These are phyloP conservation scores for Torrubiella hemipterigena DNA, from an alignment of 2,329 filamentous ascomycete species.

Conservation along the genomic window DNA sequence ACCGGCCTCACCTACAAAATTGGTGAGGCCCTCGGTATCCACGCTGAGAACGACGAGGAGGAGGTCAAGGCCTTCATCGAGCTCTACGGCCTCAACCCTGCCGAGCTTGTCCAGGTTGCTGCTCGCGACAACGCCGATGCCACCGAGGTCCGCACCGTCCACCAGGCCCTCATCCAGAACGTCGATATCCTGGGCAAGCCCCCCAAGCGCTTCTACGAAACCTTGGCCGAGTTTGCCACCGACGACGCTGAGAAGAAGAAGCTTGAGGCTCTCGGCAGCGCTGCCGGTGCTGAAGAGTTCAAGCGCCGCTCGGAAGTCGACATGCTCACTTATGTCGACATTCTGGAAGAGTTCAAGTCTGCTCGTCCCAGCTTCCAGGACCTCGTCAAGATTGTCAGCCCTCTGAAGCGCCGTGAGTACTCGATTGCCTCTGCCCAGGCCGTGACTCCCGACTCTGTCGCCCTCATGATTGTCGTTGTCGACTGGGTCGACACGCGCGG, in stretches of 20 bases:
- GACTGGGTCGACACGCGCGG: slow-evolving; percentile 86
- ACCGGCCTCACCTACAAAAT: slow-evolving; percentile 94
- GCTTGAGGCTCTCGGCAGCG: slow-evolving; percentile 62
- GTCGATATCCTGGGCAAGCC: slow-evolving; percentile 94
- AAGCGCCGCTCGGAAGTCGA: slow-evolving; percentile 87
- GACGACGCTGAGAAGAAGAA: slow-evolving; percentile 74
- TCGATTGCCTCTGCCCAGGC: slow-evolving; percentile 97
- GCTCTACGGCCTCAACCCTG: slow-evolving; percentile 72
- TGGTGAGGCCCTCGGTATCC: slow-evolving; percentile 90
- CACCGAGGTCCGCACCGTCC: slow-evolving; percentile 81
- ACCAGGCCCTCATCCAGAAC: slow-evolving; percentile 84
- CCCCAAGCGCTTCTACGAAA: slow-evolving; percentile 95
- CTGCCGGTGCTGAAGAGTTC: slow-evolving; percentile 78
- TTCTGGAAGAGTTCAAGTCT: slow-evolving; percentile 80
- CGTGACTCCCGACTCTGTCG: slow-evolving; percentile 78
- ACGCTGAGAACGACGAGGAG: slow-evolving; percentile 79
- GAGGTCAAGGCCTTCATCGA: slow-evolving; percentile 78
- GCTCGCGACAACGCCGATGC: slow-evolving; percentile 64
- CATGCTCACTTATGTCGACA: slow-evolving; percentile 79
- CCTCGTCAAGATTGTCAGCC: slow-evolving; percentile 73
- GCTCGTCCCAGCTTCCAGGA: slow-evolving; percentile 84
- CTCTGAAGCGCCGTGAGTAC: slow-evolving; percentile 95
- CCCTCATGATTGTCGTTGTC: slow-evolving; percentile 94
- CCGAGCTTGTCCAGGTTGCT: slow-evolving; percentile 83
- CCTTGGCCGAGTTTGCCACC: slow-evolving; percentile 71